Evolutionary conservation across 2,329 filamentous ascomycete genomes (phyloP).

Genomic region (Xylaria sp.): DNA sequence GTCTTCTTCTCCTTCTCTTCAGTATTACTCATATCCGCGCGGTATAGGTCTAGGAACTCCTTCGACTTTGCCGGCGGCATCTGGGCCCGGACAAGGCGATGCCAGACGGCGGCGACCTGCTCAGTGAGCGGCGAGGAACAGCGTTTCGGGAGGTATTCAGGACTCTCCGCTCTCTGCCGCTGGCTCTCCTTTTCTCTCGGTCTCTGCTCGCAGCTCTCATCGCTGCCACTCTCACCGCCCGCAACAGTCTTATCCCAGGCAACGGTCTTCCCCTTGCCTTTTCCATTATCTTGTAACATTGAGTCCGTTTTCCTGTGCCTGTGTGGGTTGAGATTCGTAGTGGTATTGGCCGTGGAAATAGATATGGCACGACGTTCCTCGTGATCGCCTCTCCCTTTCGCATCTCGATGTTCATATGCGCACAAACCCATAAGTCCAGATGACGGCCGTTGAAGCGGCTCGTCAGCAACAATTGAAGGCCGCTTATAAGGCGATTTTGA

Average conservation of each 20-base stretch:
- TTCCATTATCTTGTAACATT: not conserved
- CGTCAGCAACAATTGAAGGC: conserved; percentile 50
- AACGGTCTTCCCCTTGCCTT: conserved; percentile 30
- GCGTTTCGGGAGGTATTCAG: not conserved
- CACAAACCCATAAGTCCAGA: conserved; percentile 39
- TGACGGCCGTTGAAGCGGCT: conserved; percentile 55
- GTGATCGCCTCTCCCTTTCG: not conserved
- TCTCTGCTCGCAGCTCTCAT: not conserved
- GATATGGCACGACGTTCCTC: not conserved
- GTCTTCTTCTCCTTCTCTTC: not conserved
- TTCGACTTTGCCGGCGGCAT: conserved; percentile 43
- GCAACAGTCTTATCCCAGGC: conserved; percentile 28
- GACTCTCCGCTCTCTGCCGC: not conserved
- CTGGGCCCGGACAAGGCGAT: not conserved
- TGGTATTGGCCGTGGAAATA: not conserved
- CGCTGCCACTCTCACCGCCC: conserved; percentile 19
- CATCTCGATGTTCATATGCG: not conserved
- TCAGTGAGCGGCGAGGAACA: conserved; percentile 12
- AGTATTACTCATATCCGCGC: not conserved
- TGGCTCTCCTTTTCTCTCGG: not conserved
- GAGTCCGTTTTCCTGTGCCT: not conserved
- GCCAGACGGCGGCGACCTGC: conserved; percentile 1
- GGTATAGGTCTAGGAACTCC: conserved; percentile 43
- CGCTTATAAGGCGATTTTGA: conserved; percentile 38
- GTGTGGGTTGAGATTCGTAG: not conserved